Percentiles rank a stretch among this genome's conserved stretches.
phyloP scores from a whole-genome alignment of 352 stramenopile genomes.

The Phytopythium oedochilum region DNA sequence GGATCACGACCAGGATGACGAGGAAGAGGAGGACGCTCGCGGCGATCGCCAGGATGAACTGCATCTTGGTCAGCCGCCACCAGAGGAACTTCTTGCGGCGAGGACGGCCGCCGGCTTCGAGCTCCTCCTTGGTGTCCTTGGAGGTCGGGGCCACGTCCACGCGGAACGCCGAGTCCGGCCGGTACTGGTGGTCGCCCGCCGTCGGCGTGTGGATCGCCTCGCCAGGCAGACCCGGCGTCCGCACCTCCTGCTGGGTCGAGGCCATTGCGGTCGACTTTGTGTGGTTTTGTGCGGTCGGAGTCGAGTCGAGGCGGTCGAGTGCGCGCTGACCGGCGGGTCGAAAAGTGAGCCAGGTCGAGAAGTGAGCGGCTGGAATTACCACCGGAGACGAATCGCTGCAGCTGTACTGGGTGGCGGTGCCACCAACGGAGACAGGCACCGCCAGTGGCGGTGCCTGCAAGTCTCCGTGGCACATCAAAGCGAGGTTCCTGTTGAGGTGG shows the following conservation, averaged over 20 bases:
- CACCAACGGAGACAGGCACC: too few species aligned
- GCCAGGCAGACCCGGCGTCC: constrained; percentile 13
- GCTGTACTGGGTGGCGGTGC: too few species aligned
- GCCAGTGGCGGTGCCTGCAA: too few species aligned
- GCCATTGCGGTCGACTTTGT: constrained; percentile 7
- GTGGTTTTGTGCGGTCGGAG: not conserved
- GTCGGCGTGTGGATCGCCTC: constrained; percentile 21
- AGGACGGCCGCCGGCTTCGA: constrained; percentile 15
- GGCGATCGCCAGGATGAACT: constrained; percentile 43
- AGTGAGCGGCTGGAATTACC: constrained; percentile 2
- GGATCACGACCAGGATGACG: constrained; percentile 49
- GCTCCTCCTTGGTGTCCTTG: constrained; percentile 19
- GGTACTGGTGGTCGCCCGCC: constrained; percentile 14
- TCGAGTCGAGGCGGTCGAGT: not conserved
- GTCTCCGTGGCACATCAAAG: too few species aligned
- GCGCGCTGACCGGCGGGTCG: constrained; percentile 16
- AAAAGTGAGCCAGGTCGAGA: constrained; percentile 11
- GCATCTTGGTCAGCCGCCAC: constrained; percentile 49
- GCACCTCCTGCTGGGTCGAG: constrained; percentile 17
- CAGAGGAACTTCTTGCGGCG: constrained; percentile 42
- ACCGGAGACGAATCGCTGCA: constrained; percentile 2
- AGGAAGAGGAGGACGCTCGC: constrained; percentile 28
- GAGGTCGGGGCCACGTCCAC: constrained; percentile 16
- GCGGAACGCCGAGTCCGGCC: constrained; percentile 24
- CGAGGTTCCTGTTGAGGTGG: too few species aligned